Base-by-base conservation (phyloP, 768 basidiomycete genomes). In the Suillus americanus region DNA sequence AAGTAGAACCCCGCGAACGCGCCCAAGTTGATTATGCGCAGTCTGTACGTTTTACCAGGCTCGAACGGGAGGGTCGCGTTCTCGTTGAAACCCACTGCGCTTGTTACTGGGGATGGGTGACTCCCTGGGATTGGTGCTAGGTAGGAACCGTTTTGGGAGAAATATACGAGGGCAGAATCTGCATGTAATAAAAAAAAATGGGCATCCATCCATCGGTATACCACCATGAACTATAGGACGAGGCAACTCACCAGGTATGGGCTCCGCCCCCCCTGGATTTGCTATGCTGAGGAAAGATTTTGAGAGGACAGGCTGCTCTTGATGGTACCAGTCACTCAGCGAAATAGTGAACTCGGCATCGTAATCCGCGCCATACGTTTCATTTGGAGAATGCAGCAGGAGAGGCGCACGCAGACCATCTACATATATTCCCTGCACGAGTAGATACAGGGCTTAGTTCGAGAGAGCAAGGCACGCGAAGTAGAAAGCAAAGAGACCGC, bases 251-350 rank as follows among this genome's bases (percentile, higher is more conserved):
- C 92, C 82, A n/a, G 95, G 95, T 14, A 97, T 84, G 25, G 95
- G 95, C 72, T 98, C 95, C 0, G 88, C 88, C 25, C 95, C 95
- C 30, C 83, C 85, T 0, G 95, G 95, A 74, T 97, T 92, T 9
- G 83, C 79, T 48, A 87, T 81, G 72, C 75, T 89, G 72, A 95
- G 77, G 76, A 94, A 96, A 38, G 84, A 74, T 30, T 86, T 74
- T 60, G 91, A 59, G 40, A 97, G 83, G 10, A 75, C 80, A 1
- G 77, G 55, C 65, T 94, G 91, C 73, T 93, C 81, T 7, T 88
- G 73, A 72, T 97, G 94, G 72, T 98, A 98, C 96, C 97, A 99
- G 74, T 98, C 96, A 6, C 88, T 85, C 1, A 98, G 79, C 64
- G 95, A 73, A 67, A 99, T 80, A 23, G 92, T 96, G 78, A 86